Conservation (phyloP, 495 filamentous ascomycete genomes). For the Xylaria scruposa region DNA sequence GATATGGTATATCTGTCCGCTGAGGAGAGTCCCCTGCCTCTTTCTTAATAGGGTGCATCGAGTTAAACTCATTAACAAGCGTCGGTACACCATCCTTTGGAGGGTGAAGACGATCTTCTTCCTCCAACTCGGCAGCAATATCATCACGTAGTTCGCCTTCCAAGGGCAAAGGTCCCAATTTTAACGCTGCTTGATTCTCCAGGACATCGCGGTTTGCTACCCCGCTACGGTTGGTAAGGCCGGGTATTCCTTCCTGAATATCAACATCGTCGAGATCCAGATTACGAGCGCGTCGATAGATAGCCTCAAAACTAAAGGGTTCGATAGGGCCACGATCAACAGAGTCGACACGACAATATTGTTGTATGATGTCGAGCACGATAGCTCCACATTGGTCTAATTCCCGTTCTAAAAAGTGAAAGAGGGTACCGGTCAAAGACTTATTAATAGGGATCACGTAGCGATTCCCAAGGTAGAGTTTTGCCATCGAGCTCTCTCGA, state of each 20-base stretch:
- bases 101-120: constrained; percentile 75
- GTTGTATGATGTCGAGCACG: constrained; percentile 76
- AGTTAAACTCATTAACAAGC: constrained; percentile 79
- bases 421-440: constrained; percentile 76
- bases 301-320: constrained; percentile 79
- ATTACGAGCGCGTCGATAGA: constrained; percentile 66
- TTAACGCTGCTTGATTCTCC: constrained; percentile 62
- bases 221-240: constrained; percentile 74
- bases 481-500: constrained; percentile 69
- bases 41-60: constrained; percentile 77
- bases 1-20: constrained; percentile 79
- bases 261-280: constrained; percentile 69
- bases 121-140: constrained; percentile 80
- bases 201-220: constrained; percentile 76
- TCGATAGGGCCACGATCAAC: constrained; percentile 77
- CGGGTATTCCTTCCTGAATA: constrained; percentile 92
- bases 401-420: constrained; percentile 87
- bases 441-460: constrained; percentile 87
- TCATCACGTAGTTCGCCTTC: constrained; percentile 80
- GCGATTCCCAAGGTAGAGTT: constrained; percentile 80
- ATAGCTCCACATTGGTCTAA: constrained; percentile 77
- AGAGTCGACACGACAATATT: constrained; percentile 72
- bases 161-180: constrained; percentile 79
- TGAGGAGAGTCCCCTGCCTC: constrained; percentile 85
- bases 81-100: constrained; percentile 68